These are phyloP conservation scores for Boletus vermiculosoides DNA, from an alignment of 768 basidiomycete genomes.

Conservation along the genomic window DNA sequence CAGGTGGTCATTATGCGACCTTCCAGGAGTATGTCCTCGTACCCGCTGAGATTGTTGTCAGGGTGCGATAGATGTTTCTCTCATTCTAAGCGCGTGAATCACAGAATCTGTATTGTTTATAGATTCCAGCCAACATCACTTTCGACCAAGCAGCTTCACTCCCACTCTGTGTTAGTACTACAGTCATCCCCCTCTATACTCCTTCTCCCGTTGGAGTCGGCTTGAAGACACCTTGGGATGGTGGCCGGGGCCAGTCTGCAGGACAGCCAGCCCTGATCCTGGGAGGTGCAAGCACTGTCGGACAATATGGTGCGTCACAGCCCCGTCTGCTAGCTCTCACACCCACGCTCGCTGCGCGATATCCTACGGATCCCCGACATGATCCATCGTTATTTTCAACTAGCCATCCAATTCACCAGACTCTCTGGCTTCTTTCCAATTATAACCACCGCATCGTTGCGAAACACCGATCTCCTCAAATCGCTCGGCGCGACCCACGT, in stretches of 20 bases:
- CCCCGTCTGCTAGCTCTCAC: constrained; percentile 28
- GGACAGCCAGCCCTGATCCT: constrained; percentile 36
- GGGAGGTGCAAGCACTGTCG: constrained; percentile 39
- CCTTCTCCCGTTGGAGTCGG: constrained; percentile 27
- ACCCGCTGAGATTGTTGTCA: constrained; percentile 21
- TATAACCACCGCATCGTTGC: constrained; percentile 40
- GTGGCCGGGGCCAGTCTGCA: constrained; percentile 28
- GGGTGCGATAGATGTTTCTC: constrained; percentile 1
- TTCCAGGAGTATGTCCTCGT: constrained; percentile 31
- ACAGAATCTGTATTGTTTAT: constrained; percentile 15
- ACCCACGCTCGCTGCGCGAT: background rate
- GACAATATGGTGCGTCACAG: constrained; percentile 35
- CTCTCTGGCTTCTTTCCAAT: constrained; percentile 39
- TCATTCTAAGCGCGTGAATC: background rate
- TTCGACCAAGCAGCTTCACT: constrained; percentile 42
- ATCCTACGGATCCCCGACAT: background rate
- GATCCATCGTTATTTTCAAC: background rate
- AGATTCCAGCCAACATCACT: constrained; percentile 39
- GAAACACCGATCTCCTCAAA: constrained; percentile 33
- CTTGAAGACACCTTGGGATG: constrained; percentile 36
- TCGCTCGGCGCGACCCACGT: constrained; percentile 39
- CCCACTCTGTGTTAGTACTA: constrained; percentile 32
- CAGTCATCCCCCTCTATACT: constrained; percentile 34
- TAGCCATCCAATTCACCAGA: constrained; percentile 37
- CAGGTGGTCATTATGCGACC: constrained; percentile 2